Evolutionary conservation across 257 asterid genomes (phyloP).

Genomic region (Solanum piurae): DNA sequence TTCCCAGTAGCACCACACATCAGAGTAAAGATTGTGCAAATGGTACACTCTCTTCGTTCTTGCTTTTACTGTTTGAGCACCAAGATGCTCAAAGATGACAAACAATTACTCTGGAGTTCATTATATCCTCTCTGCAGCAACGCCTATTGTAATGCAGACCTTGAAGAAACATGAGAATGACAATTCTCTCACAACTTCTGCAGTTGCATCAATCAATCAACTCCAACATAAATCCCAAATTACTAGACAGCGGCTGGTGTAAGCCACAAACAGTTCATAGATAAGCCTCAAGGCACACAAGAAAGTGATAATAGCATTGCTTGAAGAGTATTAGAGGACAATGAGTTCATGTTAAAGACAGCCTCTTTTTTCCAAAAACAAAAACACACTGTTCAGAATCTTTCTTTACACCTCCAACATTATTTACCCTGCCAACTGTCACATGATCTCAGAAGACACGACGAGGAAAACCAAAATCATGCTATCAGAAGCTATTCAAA

Average conservation of each 20-base stretch:
- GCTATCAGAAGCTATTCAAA: not conserved
- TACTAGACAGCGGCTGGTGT: not conserved
- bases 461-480: not conserved
- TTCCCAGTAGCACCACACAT: not conserved
- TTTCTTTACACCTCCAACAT: slow-evolving; percentile 6
- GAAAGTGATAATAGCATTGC: not conserved
- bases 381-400: not conserved
- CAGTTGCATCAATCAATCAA: not conserved
- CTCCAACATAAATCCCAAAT: not conserved
- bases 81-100: not conserved
- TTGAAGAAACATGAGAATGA: not conserved
- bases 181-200: not conserved
- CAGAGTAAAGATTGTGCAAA: not conserved
- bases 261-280: not conserved
- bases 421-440: not conserved
- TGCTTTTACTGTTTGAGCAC: not conserved
- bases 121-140: not conserved
- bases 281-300: not conserved
- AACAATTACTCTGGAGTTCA: not conserved
- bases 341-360: not conserved
- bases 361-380: not conserved
- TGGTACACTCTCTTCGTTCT: not conserved
- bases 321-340: not conserved
- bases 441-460: not conserved
- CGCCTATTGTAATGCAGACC: not conserved